Evolutionary conservation across 1,139 yeast species (phyloP).

Genomic region (Blastobotrys illinoisensis): DNA sequence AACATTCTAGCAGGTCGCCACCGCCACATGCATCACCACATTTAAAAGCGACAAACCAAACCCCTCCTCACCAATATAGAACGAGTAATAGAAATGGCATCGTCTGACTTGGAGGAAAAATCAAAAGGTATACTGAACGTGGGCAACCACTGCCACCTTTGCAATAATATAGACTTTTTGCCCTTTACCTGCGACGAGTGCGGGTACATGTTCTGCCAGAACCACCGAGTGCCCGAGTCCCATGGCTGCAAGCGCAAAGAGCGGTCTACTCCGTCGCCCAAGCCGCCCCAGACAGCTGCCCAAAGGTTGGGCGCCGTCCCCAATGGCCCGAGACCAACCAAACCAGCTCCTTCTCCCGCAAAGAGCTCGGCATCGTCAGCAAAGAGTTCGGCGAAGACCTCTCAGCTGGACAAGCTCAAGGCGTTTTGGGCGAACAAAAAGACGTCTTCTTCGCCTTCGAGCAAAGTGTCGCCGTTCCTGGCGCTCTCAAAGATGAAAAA

Average conservation of each 20-base stretch:
- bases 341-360: conserved; percentile 6
- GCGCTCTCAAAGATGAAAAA: conserved; percentile 44
- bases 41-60: background rate
- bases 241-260: conserved; percentile 38
- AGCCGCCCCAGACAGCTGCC: background rate
- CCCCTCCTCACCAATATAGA: background rate
- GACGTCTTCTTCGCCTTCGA: conserved; percentile 4
- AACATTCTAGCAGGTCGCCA: background rate
- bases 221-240: conserved; percentile 43
- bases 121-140: conserved; percentile 44
- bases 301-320: background rate
- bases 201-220: conserved; percentile 42
- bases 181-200: conserved; percentile 55
- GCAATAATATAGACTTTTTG: conserved; percentile 50
- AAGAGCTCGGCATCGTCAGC: background rate
- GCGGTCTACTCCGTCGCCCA: conserved; percentile 1
- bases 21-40: conserved; percentile 1
- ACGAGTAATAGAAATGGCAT: background rate
- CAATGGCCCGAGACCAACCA: background rate
- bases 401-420: conserved; percentile 12
- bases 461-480: conserved; percentile 19
- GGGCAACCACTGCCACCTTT: conserved; percentile 48
- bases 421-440: conserved; percentile 17
- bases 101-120: conserved; percentile 14
- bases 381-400: background rate